phyloP scores from a whole-genome alignment of 306 rosid species.

The Elaeagnus macrophylla region DNA sequence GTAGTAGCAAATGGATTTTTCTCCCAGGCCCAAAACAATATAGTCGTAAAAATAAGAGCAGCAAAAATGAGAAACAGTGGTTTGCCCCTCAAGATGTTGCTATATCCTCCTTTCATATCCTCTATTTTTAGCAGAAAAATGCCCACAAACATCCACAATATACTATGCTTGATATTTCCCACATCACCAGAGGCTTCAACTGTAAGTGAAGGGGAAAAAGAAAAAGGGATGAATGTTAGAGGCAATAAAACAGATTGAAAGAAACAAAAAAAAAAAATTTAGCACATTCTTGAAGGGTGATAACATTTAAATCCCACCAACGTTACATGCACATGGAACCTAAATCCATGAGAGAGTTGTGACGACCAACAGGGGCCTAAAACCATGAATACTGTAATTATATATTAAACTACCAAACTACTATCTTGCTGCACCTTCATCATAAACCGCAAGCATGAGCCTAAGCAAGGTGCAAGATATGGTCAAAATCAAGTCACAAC shows the following conservation, averaged over 20 bases:
- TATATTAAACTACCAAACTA: too few species aligned
- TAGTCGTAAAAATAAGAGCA: conserved; percentile 39
- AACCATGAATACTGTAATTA: too few species aligned
- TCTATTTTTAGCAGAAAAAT: neutral
- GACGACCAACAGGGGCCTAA: too few species aligned
- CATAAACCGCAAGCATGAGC: too few species aligned
- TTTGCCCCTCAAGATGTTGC: conserved; percentile 36
- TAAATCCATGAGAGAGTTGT: too few species aligned
- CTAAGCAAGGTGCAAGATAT: too few species aligned
- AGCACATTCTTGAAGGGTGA: too few species aligned
- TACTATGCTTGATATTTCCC: neutral
- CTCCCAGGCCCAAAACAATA: conserved; percentile 64
- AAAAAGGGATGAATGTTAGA: neutral
- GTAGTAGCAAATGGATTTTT: conserved; percentile 44
- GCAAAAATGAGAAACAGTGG: conserved; percentile 41
- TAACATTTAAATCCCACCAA: too few species aligned
- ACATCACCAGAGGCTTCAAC: neutral
- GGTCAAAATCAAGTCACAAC: too few species aligned
- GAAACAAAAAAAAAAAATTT: too few species aligned
- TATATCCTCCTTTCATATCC: conserved; percentile 56
- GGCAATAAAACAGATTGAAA: neutral
- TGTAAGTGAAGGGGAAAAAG: neutral
- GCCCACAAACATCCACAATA: neutral
- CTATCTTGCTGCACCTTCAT: too few species aligned
- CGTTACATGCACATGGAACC: neutral